Percentiles rank a stretch among this genome's conserved stretches.
Evolutionary conservation across 306 rosid species (phyloP).

Genomic region (Vigna reflexopilosa): DNA sequence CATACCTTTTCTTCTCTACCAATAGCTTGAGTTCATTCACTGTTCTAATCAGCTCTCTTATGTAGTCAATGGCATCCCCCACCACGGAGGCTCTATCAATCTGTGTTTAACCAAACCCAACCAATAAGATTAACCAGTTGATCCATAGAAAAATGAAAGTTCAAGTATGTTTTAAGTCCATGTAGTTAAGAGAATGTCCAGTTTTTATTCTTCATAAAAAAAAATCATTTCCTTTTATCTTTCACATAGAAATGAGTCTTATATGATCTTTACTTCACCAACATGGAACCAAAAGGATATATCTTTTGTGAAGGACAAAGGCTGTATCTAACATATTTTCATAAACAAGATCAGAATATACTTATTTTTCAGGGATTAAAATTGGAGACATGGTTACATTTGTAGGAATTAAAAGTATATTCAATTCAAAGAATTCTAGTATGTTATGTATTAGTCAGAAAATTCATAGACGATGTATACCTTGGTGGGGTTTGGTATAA

Average conservation of each 20-base stretch:
- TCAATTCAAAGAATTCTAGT: no score
- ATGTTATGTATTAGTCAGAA: background rate
- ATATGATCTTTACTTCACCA: background rate
- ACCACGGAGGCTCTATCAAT: conserved; percentile 86
- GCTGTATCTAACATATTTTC: background rate
- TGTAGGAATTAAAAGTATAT: background rate
- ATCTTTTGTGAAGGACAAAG: background rate
- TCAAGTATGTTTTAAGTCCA: background rate
- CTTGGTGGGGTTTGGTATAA: conserved; percentile 85
- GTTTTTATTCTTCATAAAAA: background rate
- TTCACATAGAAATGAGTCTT: background rate
- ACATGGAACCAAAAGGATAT: background rate
- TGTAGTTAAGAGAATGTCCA: background rate
- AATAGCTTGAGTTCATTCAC: conserved; percentile 72
- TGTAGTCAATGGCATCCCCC: conserved; percentile 83
- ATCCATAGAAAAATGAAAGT: background rate
- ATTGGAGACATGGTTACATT: background rate
- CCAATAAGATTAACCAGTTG: conserved; percentile 6
- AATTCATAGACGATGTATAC: conserved; percentile 45
- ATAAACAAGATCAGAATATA: background rate
- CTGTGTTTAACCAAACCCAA: conserved; percentile 50
- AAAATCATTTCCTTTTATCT: background rate
- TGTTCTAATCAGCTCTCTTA: conserved; percentile 74
- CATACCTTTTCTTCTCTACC: conserved; percentile 83
- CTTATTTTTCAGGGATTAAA: background rate